A percentile compares a stretch with the other conserved stretches of the same genome.
Evolutionary conservation across 139 green algal species (phyloP).

Genomic region (Ettlia oleoabundans): DNA sequence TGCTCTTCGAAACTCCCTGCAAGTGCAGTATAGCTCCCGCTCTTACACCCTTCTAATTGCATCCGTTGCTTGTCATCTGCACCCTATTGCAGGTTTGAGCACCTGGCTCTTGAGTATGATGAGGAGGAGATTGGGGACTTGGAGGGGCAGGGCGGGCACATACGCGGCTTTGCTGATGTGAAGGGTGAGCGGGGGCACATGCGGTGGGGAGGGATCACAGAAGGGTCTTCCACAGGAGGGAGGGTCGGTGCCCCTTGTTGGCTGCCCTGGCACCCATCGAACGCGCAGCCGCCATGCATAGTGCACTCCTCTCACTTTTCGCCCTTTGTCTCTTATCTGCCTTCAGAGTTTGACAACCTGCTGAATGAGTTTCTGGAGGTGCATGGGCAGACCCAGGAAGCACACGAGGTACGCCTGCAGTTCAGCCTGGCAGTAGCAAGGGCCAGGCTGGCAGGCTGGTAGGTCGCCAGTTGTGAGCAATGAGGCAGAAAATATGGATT

Average conservation of each 20-base stretch:
- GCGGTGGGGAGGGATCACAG: neutral
- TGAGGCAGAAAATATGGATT: no score
- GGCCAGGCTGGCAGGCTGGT: no score
- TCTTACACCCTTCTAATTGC: neutral
- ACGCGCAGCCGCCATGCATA: neutral
- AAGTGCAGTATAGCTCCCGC: neutral
- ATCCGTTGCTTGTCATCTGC: neutral
- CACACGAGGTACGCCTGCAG: no score
- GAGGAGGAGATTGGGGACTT: constrained; percentile 78
- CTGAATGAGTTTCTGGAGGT: constrained; percentile 82
- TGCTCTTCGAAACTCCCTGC: no score
- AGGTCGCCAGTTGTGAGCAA: no score
- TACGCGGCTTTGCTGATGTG: constrained; percentile 45
- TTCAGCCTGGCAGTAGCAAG: no score
- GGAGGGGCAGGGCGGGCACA: constrained; percentile 52
- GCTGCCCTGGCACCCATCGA: no score
- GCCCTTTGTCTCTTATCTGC: neutral
- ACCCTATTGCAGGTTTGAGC: constrained; percentile 57
- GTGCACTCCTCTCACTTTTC: neutral
- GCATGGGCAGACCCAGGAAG: constrained; percentile 20
- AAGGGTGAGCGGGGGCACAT: constrained; percentile 29
- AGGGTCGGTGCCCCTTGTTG: no score
- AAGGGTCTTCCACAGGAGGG: no score
- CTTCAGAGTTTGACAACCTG: constrained; percentile 60
- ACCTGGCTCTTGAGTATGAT: constrained; percentile 77